Evolutionary conservation across 2,329 filamentous ascomycete genomes (phyloP), one percentile per base, ranked within the genome.

Genomic region (Polytolypa hystricis): DNA sequence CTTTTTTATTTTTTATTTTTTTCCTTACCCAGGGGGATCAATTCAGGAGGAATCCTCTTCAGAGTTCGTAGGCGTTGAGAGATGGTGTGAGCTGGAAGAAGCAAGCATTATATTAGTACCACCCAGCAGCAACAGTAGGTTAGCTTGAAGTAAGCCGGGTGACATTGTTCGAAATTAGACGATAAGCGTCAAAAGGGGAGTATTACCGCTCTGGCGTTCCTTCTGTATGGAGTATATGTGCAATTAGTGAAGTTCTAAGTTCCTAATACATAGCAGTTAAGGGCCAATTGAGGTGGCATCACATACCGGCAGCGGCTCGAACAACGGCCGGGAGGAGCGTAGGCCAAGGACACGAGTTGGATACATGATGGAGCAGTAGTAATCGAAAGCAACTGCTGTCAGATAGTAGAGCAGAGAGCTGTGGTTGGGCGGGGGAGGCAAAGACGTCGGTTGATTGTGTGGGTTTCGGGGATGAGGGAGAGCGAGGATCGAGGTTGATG

Each of bases 1-100:
- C n/a, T n/a, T n/a, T n/a, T 31, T 35, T 36, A 30, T 19, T 36
- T 28, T 17, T 30, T 30, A 40, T 29, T 37, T 19, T 7, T 16
- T 39, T 35, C 34, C 77, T 63, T 79, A 93, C 87, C 87, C 53
- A 98, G 81, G 57, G 91, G 91, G 52, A 87, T 77, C 74, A 98
- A 74, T 74, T 98, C 91, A 51, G 85, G 78, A 51, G 91, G 91
- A 58, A 96, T 81, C 67, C 79, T 79, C 74, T 82, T 87, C 57
- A 95, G 73, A 60, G 78, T 81, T 61, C 87, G 83, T 55, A 98
- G 73, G 61, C 89, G 84, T 72, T 96, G 91, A 49, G 89, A 94
- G 65, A 96, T 78, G 55, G 89, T 95, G 71, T 96, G 91, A 61
- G 85, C 91, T 98, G 52, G 18, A 12, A 20, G 27, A 23, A 26